A percentile compares a stretch with the other conserved stretches of the same genome.
phyloP scores from a whole-genome alignment of 2,329 filamentous ascomycete genomes.

The Exophiala xenobiotica region DNA sequence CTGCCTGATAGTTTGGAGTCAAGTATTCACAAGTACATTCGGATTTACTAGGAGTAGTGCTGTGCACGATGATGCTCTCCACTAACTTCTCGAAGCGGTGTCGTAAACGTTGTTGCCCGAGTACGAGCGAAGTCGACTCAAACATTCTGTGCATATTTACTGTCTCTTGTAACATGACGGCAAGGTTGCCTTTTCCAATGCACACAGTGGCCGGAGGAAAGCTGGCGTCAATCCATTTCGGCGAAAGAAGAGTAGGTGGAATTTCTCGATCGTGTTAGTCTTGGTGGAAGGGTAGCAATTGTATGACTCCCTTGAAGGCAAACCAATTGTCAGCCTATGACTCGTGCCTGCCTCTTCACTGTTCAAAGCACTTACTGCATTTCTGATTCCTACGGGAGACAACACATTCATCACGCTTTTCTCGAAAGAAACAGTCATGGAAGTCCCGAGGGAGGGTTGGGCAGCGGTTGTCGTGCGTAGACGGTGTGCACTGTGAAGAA shows the following conservation, averaged over 20 bases:
- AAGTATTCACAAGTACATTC: too few species aligned
- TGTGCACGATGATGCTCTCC: too few species aligned
- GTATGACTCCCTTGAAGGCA: neutral
- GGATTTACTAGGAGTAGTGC: too few species aligned
- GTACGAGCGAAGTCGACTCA: too few species aligned
- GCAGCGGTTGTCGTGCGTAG: constrained; percentile 47
- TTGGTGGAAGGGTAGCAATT: neutral
- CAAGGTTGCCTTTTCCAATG: constrained; percentile 5
- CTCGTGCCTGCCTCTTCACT: neutral
- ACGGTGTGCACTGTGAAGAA: neutral
- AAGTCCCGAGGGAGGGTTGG: constrained; percentile 51
- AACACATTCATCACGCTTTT: constrained; percentile 38
- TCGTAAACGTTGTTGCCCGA: too few species aligned
- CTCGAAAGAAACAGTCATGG: constrained; percentile 38
- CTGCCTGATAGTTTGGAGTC: too few species aligned
- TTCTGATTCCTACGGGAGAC: too few species aligned
- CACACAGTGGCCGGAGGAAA: neutral
- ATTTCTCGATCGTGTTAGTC: neutral
- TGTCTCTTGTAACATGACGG: neutral
- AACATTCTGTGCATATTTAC: too few species aligned
- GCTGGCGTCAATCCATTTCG: constrained; percentile 3
- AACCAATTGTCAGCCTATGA: neutral
- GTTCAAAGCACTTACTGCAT: too few species aligned
- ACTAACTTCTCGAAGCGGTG: too few species aligned
- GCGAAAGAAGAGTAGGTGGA: constrained; percentile 33